Evolutionary conservation across 495 filamentous ascomycete genomes (phyloP).

Genomic region (Podospora pseudoanserina): DNA sequence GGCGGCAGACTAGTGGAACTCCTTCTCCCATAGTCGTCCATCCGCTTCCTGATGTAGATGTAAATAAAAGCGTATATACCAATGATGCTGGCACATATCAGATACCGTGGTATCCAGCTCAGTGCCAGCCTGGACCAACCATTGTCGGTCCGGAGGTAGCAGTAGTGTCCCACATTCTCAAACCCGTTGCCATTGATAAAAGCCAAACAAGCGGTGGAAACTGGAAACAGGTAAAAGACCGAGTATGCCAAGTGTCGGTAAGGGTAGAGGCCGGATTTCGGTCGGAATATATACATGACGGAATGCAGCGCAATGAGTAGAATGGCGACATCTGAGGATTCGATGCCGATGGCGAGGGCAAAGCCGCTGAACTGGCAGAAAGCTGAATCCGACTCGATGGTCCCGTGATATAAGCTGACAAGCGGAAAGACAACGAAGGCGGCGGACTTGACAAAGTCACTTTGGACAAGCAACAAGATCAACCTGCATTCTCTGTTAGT

Average conservation of each 20-base stretch:
- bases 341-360: conserved; percentile 58
- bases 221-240: conserved; percentile 54
- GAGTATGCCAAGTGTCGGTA: conserved; percentile 56
- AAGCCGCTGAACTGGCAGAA: conserved; percentile 70
- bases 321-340: conserved; percentile 65
- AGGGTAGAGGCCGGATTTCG: conserved; percentile 61
- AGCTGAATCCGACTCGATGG: conserved; percentile 44
- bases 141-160: conserved; percentile 61
- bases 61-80: conserved; percentile 64
- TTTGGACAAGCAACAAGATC: conserved; percentile 66
- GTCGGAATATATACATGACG: conserved; percentile 62
- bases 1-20: conserved; percentile 23
- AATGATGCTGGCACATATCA: conserved; percentile 60
- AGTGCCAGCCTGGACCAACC: conserved; percentile 63
- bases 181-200: conserved; percentile 59
- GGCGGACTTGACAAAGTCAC: conserved; percentile 63
- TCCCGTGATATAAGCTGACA: conserved; percentile 46
- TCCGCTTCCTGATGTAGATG: conserved; percentile 52
- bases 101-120: conserved; percentile 68
- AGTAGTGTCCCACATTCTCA: conserved; percentile 59
- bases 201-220: conserved; percentile 57
- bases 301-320: conserved; percentile 70
- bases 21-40: conserved; percentile 32
- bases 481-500: conserved; percentile 43
- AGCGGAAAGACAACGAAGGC: conserved; percentile 63